phyloP scores from a whole-genome alignment of 257 asterid genomes.

The Buddleja alternifolia region DNA sequence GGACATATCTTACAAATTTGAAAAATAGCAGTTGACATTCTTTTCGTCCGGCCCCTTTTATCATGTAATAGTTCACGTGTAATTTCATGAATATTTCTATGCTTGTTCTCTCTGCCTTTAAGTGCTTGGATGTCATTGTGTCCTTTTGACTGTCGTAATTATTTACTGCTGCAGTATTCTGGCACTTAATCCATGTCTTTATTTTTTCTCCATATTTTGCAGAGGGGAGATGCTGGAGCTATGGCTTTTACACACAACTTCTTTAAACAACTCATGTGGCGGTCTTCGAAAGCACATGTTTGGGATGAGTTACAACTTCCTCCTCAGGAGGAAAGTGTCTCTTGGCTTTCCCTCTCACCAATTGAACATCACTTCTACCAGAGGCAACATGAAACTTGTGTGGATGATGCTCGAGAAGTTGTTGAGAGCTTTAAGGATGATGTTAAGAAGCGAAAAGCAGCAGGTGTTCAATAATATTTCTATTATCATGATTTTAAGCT shows the following conservation, averaged over 20 bases:
- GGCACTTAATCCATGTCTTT: not conserved
- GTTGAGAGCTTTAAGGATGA: constrained; percentile 69
- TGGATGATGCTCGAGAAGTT: constrained; percentile 87
- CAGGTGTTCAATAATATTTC: constrained; percentile 50
- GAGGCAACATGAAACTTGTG: constrained; percentile 94
- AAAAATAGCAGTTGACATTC: not conserved
- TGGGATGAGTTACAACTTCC: constrained; percentile 88
- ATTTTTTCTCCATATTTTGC: constrained; percentile 31
- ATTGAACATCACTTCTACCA: constrained; percentile 93
- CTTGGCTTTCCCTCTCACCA: constrained; percentile 88
- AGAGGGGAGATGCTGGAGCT: constrained; percentile 93
- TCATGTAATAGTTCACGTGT: not conserved
- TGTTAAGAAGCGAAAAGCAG: constrained; percentile 43
- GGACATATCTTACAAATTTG: not conserved
- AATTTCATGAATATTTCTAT: too few relatives aligned
- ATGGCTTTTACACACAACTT: constrained; percentile 64
- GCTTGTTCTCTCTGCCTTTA: too few relatives aligned
- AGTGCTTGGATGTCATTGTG: too few relatives aligned
- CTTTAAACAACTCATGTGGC: constrained; percentile 88
- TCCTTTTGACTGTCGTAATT: too few relatives aligned
- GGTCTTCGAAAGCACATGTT: constrained; percentile 84
- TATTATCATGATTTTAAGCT: constrained; percentile 6
- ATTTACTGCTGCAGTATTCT: too few relatives aligned
- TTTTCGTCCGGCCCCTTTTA: not conserved
- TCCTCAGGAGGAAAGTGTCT: constrained; percentile 83